These are phyloP conservation scores for Elsinoe australis DNA, from an alignment of 2,329 filamentous ascomycete genomes.

Conservation along the genomic window DNA sequence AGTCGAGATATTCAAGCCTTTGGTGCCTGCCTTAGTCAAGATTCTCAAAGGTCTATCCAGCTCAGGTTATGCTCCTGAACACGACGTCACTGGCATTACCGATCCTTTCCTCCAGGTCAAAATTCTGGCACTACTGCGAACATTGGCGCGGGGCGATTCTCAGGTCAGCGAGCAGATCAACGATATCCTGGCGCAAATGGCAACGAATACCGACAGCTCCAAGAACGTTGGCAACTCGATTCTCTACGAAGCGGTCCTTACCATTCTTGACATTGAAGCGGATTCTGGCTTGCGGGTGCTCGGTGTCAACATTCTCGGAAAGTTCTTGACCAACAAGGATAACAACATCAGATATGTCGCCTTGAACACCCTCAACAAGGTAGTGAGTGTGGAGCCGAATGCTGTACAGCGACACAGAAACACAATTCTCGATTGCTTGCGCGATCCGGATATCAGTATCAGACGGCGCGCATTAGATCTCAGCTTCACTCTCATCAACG, in stretches of 20 bases:
- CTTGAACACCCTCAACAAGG: conserved; percentile 93
- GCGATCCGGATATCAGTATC: conserved; percentile 97
- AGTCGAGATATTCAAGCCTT: conserved; percentile 80
- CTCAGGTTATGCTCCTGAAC: conserved; percentile 93
- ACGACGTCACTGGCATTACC: conserved; percentile 95
- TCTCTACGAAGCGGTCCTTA: conserved; percentile 91
- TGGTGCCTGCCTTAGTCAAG: conserved; percentile 78
- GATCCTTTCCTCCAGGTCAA: conserved; percentile 98
- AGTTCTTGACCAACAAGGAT: conserved; percentile 95
- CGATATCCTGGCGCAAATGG: conserved; percentile 85
- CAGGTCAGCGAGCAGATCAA: conserved; percentile 95
- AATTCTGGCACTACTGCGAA: conserved; percentile 76
- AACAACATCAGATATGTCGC: conserved; percentile 99
- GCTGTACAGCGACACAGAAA: conserved; percentile 95
- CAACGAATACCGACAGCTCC: conserved; percentile 93
- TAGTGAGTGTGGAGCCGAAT: conserved; percentile 95
- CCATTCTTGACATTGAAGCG: conserved; percentile 95
- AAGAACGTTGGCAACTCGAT: conserved; percentile 99
- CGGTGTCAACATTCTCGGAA: conserved; percentile 95
- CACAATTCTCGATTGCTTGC: conserved; percentile 90
- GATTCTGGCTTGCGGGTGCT: conserved; percentile 90
- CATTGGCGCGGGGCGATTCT: conserved; percentile 77
- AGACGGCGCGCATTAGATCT: conserved; percentile 89
- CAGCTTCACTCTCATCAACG: conserved; percentile 97
- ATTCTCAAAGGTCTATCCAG: conserved; percentile 87